Conservation (phyloP, 768 basidiomycete genomes). For the Amyloporia xantha region DNA sequence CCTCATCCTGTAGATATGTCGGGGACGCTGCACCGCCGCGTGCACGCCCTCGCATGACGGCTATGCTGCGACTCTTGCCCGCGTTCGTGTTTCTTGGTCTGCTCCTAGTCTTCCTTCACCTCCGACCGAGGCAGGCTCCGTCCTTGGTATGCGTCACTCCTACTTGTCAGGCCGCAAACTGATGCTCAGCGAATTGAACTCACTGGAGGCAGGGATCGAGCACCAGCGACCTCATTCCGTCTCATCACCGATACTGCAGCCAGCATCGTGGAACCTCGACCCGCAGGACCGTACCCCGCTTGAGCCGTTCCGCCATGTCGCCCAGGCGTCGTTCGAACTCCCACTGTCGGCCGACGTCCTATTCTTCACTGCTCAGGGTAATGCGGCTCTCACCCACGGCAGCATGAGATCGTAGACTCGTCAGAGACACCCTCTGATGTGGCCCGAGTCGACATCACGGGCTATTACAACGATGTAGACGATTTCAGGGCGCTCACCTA, state of each 20-base stretch:
- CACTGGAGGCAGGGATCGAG: too few species aligned
- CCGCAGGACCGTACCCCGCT: background rate
- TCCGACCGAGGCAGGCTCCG: background rate
- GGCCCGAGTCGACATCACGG: constrained; percentile 16
- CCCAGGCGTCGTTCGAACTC: constrained; percentile 9
- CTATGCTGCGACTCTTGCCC: background rate
- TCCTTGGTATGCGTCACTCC: too few species aligned
- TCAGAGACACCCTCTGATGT: constrained; percentile 8
- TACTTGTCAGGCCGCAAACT: too few species aligned
- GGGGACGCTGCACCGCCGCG: background rate
- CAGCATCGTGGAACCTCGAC: constrained; percentile 8
- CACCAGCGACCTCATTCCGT: too few species aligned
- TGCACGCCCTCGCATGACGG: background rate
- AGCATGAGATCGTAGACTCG: constrained; percentile 6
- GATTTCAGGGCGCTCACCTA: constrained; percentile 9
- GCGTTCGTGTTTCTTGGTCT: background rate
- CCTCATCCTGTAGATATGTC: background rate
- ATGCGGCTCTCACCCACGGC: constrained; percentile 5
- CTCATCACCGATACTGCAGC: background rate
- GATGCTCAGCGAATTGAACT: too few species aligned
- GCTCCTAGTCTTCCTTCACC: background rate
- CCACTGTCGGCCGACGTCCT: constrained; percentile 8
- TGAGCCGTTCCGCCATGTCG: constrained; percentile 1
- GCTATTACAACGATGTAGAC: constrained; percentile 9
- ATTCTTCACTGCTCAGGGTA: background rate